Base-by-base conservation (phyloP, 1,139 yeast genomes). In the Sugiyamaella novakii region DNA sequence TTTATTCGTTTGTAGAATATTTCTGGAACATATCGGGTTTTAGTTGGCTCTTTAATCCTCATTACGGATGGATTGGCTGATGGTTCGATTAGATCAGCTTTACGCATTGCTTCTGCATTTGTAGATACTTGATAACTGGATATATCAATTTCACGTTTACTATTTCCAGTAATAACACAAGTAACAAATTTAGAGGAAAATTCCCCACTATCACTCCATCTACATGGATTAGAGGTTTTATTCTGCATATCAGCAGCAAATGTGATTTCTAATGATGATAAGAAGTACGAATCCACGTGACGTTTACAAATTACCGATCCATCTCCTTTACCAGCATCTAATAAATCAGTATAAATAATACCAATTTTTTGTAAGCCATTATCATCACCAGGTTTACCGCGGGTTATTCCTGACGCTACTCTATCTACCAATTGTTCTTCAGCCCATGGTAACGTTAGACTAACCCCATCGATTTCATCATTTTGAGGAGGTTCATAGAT, bases 151-250 rank as follows among this genome's bases (percentile, higher is more conserved):
- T 89, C 95, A 14, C 95, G 95, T 46, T 81, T 71, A 15, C 77
- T 67, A 54, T 95, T 95, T 21, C 98, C 99, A 1, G 94, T 80
- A 3, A 94, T 77, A 25, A 91, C 94, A 69, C 97, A 89, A 0
- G 98, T 92, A 21, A 91, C 92, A 65, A 88, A 92, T 63, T 88
- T 88, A 11, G 97, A 89, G 11, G 96, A 86, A 64, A 78, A 92
- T 34, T 66, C 62, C 1, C 91, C 89, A n/a, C 77, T 69, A 30
- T 76, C 78, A 30, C 87, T 77, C 77, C 83, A 85, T 59, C 80
- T 80, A 39, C 87, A 76, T 10, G 70, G 64, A 64, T 84, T 87
- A n/a, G 89, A 87, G 60, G 80, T 73, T 51, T 71, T 69, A 18
- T 75, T 65, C 68, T 94, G 99, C 68, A 86, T 76, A 54, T 78